Conservation (phyloP, 441 rosid species). For the Erodium texanum region DNA sequence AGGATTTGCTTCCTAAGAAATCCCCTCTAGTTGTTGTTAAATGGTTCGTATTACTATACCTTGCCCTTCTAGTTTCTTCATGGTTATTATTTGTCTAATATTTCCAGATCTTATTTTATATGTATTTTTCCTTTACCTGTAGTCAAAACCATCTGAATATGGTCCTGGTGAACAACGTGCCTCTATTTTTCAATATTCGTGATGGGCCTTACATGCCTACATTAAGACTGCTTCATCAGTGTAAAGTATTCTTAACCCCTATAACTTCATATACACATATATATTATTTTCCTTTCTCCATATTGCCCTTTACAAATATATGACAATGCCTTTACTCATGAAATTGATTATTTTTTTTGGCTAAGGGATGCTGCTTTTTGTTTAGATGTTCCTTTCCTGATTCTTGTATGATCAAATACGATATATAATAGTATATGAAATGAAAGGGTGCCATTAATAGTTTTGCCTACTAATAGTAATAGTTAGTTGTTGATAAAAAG, state of each 20-base stretch:
- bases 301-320: not conserved
- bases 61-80: not conserved
- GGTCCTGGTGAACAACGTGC: conserved; percentile 81
- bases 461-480: no score
- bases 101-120: not conserved
- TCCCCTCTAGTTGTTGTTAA: conserved; percentile 74
- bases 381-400: not conserved
- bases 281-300: not conserved
- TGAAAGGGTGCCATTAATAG: no score
- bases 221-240: conserved; percentile 84
- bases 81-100: not conserved
- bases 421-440: not conserved
- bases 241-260: conserved; percentile 27
- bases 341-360: not conserved
- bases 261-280: not conserved
- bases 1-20: conserved; percentile 95
- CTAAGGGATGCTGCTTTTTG: not conserved
- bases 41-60: conserved; percentile 42
- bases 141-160: conserved; percentile 92
- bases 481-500: no score
- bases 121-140: not conserved
- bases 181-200: conserved; percentile 86
- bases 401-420: not conserved
- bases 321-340: not conserved
- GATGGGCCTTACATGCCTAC: conserved; percentile 99